phyloP scores from a whole-genome alignment of 2,329 filamentous ascomycete species.

The Aspergillus quadricinctus region DNA sequence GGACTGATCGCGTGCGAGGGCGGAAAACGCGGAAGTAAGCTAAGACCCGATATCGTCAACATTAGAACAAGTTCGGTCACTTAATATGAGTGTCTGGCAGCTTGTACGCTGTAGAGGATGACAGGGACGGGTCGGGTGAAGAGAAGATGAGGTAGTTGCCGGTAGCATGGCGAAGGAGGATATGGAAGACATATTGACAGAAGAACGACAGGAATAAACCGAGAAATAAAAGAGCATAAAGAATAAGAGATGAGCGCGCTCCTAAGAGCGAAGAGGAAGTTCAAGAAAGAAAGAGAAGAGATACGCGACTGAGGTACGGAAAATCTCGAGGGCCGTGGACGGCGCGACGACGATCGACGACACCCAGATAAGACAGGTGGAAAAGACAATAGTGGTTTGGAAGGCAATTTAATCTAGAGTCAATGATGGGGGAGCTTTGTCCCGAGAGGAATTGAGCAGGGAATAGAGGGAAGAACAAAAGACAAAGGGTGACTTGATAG shows the following conservation, averaged over 20 bases:
- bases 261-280: conserved; percentile 12
- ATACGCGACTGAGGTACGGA: conserved; percentile 5
- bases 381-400: conserved; percentile 12
- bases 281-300: conserved; percentile 10
- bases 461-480: conserved; percentile 15
- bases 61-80: conserved; percentile 29
- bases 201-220: conserved; percentile 11
- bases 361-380: conserved; percentile 13
- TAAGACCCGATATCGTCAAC: conserved; percentile 36
- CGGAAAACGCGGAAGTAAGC: conserved; percentile 21
- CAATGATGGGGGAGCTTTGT: conserved; percentile 8
- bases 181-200: conserved; percentile 11
- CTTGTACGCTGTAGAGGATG: conserved; percentile 20
- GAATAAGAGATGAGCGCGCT: conserved; percentile 14
- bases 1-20: not conserved
- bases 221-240: conserved; percentile 11
- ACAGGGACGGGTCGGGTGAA: conserved; percentile 20
- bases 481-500: conserved; percentile 10
- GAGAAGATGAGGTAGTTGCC: conserved; percentile 16
- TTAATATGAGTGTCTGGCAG: conserved; percentile 16
- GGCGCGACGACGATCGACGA: conserved; percentile 17
- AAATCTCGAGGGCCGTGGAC: conserved; percentile 13
- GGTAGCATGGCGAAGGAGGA: conserved; percentile 13
- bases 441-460: conserved; percentile 10
- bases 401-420: conserved; percentile 4